Conservation (phyloP, 1,139 yeast genomes). For the Taphrina flavorubra region DNA sequence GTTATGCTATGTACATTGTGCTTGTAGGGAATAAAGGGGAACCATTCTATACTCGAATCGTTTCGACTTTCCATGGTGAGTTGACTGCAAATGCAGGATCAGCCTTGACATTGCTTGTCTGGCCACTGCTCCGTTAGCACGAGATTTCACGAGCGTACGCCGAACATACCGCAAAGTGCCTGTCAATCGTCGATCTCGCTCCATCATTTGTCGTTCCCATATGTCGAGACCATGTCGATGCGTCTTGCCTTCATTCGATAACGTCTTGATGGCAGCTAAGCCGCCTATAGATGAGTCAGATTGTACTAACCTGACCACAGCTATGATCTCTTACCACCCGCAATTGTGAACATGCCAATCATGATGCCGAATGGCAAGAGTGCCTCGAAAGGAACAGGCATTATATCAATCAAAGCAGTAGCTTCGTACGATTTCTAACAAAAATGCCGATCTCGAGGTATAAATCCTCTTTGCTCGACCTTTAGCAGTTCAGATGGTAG, state of each 20-base stretch:
- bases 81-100: slow-evolving; percentile 38
- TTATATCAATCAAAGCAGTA: neutral
- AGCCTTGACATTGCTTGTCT: slow-evolving; percentile 34
- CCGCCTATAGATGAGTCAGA: slow-evolving; percentile 26
- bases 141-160: neutral
- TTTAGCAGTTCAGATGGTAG: too few relatives aligned
- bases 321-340: slow-evolving; percentile 28
- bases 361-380: slow-evolving; percentile 43
- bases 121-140: slow-evolving; percentile 17
- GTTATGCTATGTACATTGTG: slow-evolving; percentile 12
- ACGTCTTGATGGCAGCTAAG: slow-evolving; percentile 38
- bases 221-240: slow-evolving; percentile 38
- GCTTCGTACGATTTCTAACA: neutral
- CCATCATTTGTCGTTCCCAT: slow-evolving; percentile 44
- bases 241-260: slow-evolving; percentile 41
- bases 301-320: neutral
- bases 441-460: neutral
- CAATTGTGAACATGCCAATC: slow-evolving; percentile 40
- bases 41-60: neutral
- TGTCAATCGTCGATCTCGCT: slow-evolving; percentile 41
- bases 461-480: too few relatives aligned
- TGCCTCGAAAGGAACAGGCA: slow-evolving; percentile 43
- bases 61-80: slow-evolving; percentile 37
- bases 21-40: too few relatives aligned
- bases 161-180: slow-evolving; percentile 34